Base-by-base conservation (phyloP, 2,329 filamentous ascomycete genomes). In the Paracamarosporium sp. region DNA sequence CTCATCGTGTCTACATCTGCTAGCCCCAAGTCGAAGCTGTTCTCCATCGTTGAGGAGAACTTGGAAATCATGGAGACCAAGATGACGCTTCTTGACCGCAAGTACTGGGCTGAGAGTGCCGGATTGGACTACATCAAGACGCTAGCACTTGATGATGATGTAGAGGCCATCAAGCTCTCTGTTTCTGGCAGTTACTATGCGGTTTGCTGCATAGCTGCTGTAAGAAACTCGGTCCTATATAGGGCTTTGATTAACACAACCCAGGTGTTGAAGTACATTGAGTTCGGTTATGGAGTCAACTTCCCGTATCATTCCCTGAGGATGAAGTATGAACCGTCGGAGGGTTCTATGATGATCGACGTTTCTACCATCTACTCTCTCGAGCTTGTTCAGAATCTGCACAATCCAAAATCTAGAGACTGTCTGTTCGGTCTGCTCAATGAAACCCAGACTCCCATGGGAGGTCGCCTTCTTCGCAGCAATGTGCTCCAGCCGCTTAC, bases 341-440 rank as follows among this genome's bases (percentile, higher is more conserved):
- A 96, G 71, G 91, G 94, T 24, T 91, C 92, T 0, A 97, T 98
- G 93, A 92, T 96, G 86, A 96, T 98, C 66, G 94, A 97, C 68
- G 83, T 95, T 2, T 90, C 92, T 0, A 96, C 93, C 0, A 92
- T 97, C 27, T 85, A 89, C 35, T 92, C 92, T 0, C 81, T 99
- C 3, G 95, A 99, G 73, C 83, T 99, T 5, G 90, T 98, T 25
- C 92, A 97, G 68, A 99, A 97, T 64, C 72, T 93, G 0, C 88
- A 91, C 12, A 88, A 90, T 64, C 70, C 87, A 0, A 93, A 90
- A 64, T 96, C 93, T 0, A 91, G 88, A 61, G 87, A 94, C 36
- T 94, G 90, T 62, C 80, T 99, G 0, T 94, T 93, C 61, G 93
- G 93, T 0, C 76, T 98, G 0, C 78, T 99, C 44, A 96, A 98